Evolutionary conservation across 202 grass and related monocot genomes (phyloP), one percentile per base, ranked within the genome.

Genomic region (Cymbopogon flexuosus): DNA sequence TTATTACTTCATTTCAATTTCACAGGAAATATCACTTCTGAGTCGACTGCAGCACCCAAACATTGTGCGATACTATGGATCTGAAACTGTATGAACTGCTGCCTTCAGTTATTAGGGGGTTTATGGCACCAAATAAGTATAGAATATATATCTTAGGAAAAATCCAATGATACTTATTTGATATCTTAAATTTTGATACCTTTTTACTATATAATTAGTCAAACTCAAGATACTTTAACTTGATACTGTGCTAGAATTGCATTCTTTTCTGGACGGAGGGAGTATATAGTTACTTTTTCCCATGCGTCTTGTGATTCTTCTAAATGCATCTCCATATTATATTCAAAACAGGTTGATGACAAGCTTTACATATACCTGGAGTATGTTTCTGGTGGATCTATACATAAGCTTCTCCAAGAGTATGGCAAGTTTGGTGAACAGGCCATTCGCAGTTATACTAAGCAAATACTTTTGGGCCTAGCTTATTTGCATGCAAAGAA

Each of bases 311-410:
- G 18, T 83, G 85, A 47, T 87, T 21, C 54, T 56, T 86, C 36
- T 72, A 71, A 73, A 61, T 31, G 31, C 14, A 13, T 77, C 45
- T 79, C 43, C 62, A 62, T 68, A 82, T 36, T 68, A 46, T 85
- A 61, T 81, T 10, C 54, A 58, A 83, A 73, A 61, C 47, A 99
- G 92, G 86, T 95, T 76, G 92, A 99, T 80, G 87, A 99, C 83
- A 95, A 88, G 68, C 82, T 99, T 65, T 99, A 99, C 82, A 93
- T 99, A 88, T 99, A 99, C 80, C 84, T 99, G 51, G 96, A 98
- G 77, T 98, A 93, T 88, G 92, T 98, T 49, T 98, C 96, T 64
- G 92, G 96, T 77, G 96, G 96, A 84, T 99, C 96, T 61, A 99
- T 99, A 82, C 90, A 99, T 84, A 99, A 85, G 68, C 96, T 99